Evolutionary conservation across 768 basidiomycete species (phyloP).

Genomic region (Tricholoma matsutake): DNA sequence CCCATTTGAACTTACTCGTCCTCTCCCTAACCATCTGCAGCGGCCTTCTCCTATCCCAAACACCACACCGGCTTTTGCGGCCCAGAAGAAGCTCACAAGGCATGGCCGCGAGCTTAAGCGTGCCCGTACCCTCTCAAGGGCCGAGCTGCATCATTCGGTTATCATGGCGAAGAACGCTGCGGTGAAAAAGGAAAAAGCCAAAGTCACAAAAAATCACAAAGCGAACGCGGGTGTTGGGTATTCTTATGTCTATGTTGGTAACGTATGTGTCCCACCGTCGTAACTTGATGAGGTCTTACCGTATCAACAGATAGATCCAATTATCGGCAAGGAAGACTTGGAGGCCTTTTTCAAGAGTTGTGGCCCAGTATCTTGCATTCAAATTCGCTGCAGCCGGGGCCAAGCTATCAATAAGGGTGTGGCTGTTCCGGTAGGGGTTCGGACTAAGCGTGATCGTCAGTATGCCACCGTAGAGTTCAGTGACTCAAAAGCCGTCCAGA

Average conservation of each 20-base stretch:
- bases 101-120: not conserved
- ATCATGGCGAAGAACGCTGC: not conserved
- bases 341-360: conserved; percentile 31
- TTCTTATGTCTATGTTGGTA: conserved; percentile 54
- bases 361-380: conserved; percentile 32
- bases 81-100: not conserved
- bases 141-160: not conserved
- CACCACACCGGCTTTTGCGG: not conserved
- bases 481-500: conserved; percentile 30
- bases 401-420: conserved; percentile 28
- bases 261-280: conserved; percentile 41
- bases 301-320: conserved; percentile 29
- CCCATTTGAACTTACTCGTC: not conserved
- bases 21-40: not conserved
- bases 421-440: conserved; percentile 15
- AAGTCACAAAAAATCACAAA: conserved; percentile 24
- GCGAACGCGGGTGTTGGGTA: conserved; percentile 13
- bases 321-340: conserved; percentile 33
- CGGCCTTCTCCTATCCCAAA: not conserved
- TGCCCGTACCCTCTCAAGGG: not conserved
- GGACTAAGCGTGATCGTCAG: conserved; percentile 34
- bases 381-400: conserved; percentile 43
- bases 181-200: conserved; percentile 15
- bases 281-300: not conserved
- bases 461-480: conserved; percentile 53